Evolutionary conservation across 2,329 filamentous ascomycete species (phyloP), one percentile per base, ranked within the genome.

Genomic region (Escovopsis weberi): DNA sequence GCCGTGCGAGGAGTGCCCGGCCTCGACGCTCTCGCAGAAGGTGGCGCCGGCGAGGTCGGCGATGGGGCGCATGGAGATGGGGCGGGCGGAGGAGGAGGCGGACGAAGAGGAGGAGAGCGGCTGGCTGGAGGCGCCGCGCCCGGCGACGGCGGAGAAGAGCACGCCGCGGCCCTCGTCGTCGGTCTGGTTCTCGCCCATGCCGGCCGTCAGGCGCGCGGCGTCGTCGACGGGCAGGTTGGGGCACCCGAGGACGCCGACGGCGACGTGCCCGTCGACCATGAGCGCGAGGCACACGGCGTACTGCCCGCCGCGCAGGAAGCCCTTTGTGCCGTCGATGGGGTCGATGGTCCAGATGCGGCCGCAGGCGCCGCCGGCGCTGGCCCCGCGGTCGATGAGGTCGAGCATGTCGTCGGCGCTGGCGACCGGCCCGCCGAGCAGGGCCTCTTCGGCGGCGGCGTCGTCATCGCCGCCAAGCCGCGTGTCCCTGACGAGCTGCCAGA

Each of bases 321-420:
- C 93, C 67, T 95, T 94, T 42, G 91, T 98, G 51, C 91, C 91
- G 62, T 98, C 91, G 48, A 98, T 95, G 46, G 91, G 91, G 63
- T 98, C 91, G 44, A 98, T 79, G 35, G 89, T 85, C 91, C 91
- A 98, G 61, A 96, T 85, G 51, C 91, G 74, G 48, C 86, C 87
- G 50, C 68, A 72, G 47, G 66, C 61, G 26, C 86, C 86, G 46
- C 86, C 86, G 44, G 74, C 64, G 62, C 80, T 85, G 58, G 74
- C 75, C 36, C 81, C 81, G 47, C 64, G 62, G 64, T 85, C 81
- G 50, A 85, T 78, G 34, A 80, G 64, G 50, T 75, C 68, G 47
- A 83, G 60, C 78, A 84, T 79, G 34, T 70, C 67, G 45, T 85
- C 78, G 45, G 77, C 74, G 52, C 68, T 75, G 56, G 72, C 68